phyloP scores from a whole-genome alignment of 805 yeast species.

The Kazachstania taianensis region DNA sequence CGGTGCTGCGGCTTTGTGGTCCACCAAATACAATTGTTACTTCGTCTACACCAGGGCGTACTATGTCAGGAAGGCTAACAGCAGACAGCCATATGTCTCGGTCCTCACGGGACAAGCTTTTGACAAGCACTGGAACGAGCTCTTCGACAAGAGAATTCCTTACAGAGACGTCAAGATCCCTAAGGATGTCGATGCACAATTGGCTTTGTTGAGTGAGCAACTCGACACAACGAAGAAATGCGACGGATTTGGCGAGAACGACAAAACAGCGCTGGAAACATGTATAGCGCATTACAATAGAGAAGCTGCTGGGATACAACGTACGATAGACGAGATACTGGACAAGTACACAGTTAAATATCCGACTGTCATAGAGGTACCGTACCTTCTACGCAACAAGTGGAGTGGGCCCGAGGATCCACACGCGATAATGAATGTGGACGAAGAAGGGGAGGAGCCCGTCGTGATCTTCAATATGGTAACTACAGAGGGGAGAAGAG shows the following conservation, averaged over 20 bases:
- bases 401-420: slow-evolving; percentile 15
- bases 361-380: too few species aligned
- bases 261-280: too few species aligned
- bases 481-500: slow-evolving; percentile 5
- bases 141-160: slow-evolving; percentile 3
- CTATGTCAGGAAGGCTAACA: slow-evolving; percentile 18
- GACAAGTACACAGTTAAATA: too few species aligned
- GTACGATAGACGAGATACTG: too few species aligned
- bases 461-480: slow-evolving; percentile 12
- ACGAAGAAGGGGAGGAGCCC: slow-evolving; percentile 9
- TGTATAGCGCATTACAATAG: too few species aligned
- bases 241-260: too few species aligned
- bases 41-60: slow-evolving; percentile 36
- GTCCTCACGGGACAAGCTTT: slow-evolving; percentile 28
- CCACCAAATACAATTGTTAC: slow-evolving; percentile 40
- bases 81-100: slow-evolving; percentile 30
- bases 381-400: slow-evolving; percentile 7
- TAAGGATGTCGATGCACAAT: too few species aligned
- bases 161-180: slow-evolving; percentile 4
- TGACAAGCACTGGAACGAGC: slow-evolving; percentile 7
- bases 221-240: too few species aligned
- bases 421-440: slow-evolving; percentile 7
- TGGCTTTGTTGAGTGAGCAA: too few species aligned
- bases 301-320: too few species aligned
- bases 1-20: slow-evolving; percentile 22